These are phyloP conservation scores for Phytopythium boreale DNA, from an alignment of 352 stramenopile genomes.

Conservation along the genomic window DNA sequence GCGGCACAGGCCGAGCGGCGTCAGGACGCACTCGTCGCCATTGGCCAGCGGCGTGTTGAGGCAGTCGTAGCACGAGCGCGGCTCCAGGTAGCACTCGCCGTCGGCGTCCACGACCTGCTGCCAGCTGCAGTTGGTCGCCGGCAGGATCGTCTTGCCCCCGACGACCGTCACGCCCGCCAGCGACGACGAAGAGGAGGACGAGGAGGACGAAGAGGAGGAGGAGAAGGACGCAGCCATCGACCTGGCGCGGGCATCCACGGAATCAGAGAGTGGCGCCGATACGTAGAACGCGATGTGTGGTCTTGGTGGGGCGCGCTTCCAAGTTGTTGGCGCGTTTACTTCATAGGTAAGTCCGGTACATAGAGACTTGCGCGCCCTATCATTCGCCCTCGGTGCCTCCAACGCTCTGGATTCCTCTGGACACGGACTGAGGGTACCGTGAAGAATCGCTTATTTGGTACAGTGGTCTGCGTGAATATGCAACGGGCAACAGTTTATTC, in stretches of 20 bases:
- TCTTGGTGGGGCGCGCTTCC: not conserved
- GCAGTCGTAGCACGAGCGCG: conserved; percentile 58
- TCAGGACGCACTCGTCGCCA: conserved; percentile 43
- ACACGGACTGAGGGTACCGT: not conserved
- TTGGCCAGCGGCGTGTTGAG: conserved; percentile 38
- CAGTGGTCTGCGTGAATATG: too few species aligned
- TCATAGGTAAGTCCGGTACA: not conserved
- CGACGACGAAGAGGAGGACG: not conserved
- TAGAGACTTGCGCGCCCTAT: not conserved
- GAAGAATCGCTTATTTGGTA: too few species aligned
- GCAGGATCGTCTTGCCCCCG: conserved; percentile 9
- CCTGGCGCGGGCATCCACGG: not conserved
- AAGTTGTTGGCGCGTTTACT: not conserved
- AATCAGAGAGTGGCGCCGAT: not conserved
- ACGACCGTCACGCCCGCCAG: conserved; percentile 2
- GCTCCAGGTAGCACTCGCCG: conserved; percentile 34
- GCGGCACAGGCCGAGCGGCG: conserved; percentile 38
- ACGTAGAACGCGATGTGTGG: not conserved
- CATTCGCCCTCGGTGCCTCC: not conserved
- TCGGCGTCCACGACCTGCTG: conserved; percentile 22
- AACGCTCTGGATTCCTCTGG: conserved; percentile 1
- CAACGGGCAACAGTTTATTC: too few species aligned
- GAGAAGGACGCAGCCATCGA: not conserved
- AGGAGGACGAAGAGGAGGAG: not conserved
- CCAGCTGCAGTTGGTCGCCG: conserved; percentile 44